These are phyloP conservation scores for Flagelloscypha sp. DNA, from an alignment of 768 basidiomycete species.

Conservation along the genomic window DNA sequence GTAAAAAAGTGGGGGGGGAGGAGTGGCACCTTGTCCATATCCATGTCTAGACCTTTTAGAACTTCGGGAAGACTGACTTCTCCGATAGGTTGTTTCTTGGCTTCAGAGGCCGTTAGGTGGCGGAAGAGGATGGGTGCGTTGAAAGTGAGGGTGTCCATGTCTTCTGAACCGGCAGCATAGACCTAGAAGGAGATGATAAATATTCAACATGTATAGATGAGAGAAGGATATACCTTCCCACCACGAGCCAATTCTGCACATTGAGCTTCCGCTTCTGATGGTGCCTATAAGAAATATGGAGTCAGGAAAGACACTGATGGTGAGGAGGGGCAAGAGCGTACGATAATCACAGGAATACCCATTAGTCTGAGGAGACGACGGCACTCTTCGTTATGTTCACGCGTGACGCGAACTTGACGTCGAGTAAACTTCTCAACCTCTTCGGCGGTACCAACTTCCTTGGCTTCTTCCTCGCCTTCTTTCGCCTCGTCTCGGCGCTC, in stretches of 20 bases:
- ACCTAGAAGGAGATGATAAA: slow-evolving; percentile 42
- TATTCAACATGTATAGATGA: not conserved
- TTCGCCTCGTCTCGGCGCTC: slow-evolving; percentile 88
- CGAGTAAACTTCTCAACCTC: slow-evolving; percentile 87
- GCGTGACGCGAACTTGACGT: slow-evolving; percentile 89
- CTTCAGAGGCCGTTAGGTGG: slow-evolving; percentile 96
- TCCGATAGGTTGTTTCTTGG: slow-evolving; percentile 92
- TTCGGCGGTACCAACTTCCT: slow-evolving; percentile 89
- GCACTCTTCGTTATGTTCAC: slow-evolving; percentile 95
- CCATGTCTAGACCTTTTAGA: slow-evolving; percentile 84
- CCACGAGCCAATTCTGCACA: slow-evolving; percentile 97
- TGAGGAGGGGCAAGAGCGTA: slow-evolving; percentile 29
- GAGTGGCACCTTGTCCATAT: slow-evolving; percentile 70
- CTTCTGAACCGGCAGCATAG: slow-evolving; percentile 95
- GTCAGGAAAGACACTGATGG: slow-evolving; percentile 1
- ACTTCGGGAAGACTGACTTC: slow-evolving; percentile 81
- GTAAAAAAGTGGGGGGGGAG: not conserved
- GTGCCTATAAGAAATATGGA: slow-evolving; percentile 51
- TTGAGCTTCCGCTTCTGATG: slow-evolving; percentile 97
- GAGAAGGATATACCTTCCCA: slow-evolving; percentile 56
- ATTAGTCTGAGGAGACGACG: slow-evolving; percentile 79
- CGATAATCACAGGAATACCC: slow-evolving; percentile 94
- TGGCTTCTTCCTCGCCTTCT: slow-evolving; percentile 91
- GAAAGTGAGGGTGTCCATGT: slow-evolving; percentile 99
- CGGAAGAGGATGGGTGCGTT: slow-evolving; percentile 84